Evolutionary conservation across 345 rosid genomes (phyloP).

Genomic region (Arabis alpina): DNA sequence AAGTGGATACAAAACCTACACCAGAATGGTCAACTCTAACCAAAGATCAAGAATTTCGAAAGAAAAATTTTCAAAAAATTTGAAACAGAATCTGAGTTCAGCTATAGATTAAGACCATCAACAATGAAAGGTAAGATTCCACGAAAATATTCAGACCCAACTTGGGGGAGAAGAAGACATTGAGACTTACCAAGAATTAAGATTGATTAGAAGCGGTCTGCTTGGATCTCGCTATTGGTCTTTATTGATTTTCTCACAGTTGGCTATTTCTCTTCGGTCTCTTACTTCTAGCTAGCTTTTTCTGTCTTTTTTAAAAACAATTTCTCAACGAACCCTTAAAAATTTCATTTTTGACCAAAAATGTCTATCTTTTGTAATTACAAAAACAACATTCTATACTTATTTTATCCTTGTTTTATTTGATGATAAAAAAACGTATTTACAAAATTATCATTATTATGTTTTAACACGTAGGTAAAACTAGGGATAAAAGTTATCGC

Average conservation of each 20-base stretch:
- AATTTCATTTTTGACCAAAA: too few species aligned
- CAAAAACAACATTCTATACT: too few species aligned
- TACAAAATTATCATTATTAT: too few species aligned
- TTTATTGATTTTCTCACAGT: slow-evolving; percentile 15
- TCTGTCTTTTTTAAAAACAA: too few species aligned
- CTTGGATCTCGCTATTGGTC: slow-evolving; percentile 30
- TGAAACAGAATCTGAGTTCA: not conserved
- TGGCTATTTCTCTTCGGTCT: not conserved
- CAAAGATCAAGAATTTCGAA: not conserved
- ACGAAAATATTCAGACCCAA: slow-evolving; percentile 1
- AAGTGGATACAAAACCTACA: not conserved
- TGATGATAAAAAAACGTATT: too few species aligned
- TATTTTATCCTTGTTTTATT: too few species aligned
- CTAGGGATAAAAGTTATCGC: too few species aligned
- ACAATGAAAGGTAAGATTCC: not conserved
- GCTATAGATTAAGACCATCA: not conserved
- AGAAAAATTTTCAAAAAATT: not conserved
- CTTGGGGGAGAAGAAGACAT: too few species aligned
- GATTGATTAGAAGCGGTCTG: slow-evolving; percentile 7
- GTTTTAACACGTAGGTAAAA: too few species aligned
- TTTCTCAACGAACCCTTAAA: too few species aligned
- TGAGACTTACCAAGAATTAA: too few species aligned
- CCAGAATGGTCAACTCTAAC: not conserved
- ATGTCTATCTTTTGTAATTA: too few species aligned
- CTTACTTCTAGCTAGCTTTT: not conserved